These are phyloP conservation scores for Amanita exitialis DNA, from an alignment of 768 basidiomycete species.

Conservation along the genomic window DNA sequence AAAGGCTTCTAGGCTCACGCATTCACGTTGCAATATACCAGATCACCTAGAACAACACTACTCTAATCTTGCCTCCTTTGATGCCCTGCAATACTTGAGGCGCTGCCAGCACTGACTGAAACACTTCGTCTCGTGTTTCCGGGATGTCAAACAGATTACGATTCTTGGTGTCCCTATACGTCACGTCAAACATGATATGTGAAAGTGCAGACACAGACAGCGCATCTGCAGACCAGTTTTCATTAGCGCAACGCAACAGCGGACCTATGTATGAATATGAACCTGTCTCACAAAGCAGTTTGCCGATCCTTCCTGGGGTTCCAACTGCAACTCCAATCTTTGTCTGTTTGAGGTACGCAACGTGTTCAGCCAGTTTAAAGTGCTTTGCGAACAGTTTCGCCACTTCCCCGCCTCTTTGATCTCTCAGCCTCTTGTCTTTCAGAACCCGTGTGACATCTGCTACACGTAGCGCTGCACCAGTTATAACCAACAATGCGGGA, in stretches of 20 bases:
- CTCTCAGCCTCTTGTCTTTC: slow-evolving; percentile 56
- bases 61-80: slow-evolving; percentile 60
- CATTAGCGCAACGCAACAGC: neutral
- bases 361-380: slow-evolving; percentile 84
- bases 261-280: slow-evolving; percentile 12
- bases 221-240: slow-evolving; percentile 39
- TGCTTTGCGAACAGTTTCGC: slow-evolving; percentile 96
- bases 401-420: slow-evolving; percentile 83
- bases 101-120: slow-evolving; percentile 60
- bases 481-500: slow-evolving; percentile 78
- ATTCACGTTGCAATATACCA: slow-evolving; percentile 8
- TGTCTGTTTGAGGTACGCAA: slow-evolving; percentile 74
- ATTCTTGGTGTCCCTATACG: slow-evolving; percentile 67
- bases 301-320: slow-evolving; percentile 86
- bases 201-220: slow-evolving; percentile 65
- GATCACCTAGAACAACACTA: slow-evolving; percentile 62
- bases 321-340: slow-evolving; percentile 85
- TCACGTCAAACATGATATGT: slow-evolving; percentile 75
- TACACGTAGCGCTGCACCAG: slow-evolving; percentile 88
- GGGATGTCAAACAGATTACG: slow-evolving; percentile 72
- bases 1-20: slow-evolving; percentile 65
- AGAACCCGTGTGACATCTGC: slow-evolving; percentile 74
- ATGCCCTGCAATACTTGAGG: slow-evolving; percentile 53
- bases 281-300: slow-evolving; percentile 70
- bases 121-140: slow-evolving; percentile 75